phyloP scores from a whole-genome alignment of 257 asterid species.

The Solanum pimpinellifolium region DNA sequence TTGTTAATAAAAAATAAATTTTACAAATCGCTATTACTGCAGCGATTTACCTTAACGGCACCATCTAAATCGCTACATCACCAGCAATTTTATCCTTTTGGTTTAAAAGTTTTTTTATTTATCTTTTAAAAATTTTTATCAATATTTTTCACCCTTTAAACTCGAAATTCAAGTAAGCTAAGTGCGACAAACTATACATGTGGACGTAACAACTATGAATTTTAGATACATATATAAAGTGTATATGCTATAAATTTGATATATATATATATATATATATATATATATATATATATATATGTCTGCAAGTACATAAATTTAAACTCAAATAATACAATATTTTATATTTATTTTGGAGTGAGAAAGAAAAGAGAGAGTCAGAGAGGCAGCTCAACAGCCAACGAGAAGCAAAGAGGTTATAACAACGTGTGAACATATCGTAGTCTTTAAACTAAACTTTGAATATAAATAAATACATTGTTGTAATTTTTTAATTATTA shows the following conservation, averaged over 20 bases:
- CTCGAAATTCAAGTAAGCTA: too few species aligned
- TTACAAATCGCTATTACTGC: too few species aligned
- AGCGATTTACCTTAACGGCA: too few species aligned
- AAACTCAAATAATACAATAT: neutral
- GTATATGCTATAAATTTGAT: too few species aligned
- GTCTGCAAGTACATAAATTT: neutral
- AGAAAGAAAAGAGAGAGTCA: conserved; percentile 9
- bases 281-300: neutral
- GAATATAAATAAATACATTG: conserved; percentile 4
- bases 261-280: too few species aligned
- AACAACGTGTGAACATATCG: conserved; percentile 17
- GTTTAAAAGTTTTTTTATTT: too few species aligned
- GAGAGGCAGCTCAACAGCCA: conserved; percentile 46
- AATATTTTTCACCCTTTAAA: too few species aligned
- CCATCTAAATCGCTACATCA: too few species aligned
- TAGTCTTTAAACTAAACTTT: conserved; percentile 19
- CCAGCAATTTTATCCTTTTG: too few species aligned
- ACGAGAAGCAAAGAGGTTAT: neutral
- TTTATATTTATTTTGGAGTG: neutral
- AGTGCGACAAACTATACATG: neutral
- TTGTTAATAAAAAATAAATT: too few species aligned
- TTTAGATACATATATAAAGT: too few species aligned
- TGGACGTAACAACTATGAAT: neutral
- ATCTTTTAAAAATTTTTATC: too few species aligned
- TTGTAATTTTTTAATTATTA: neutral